phyloP scores from a whole-genome alignment of 2,329 filamentous ascomycete species.

The Hortaea sp. region DNA sequence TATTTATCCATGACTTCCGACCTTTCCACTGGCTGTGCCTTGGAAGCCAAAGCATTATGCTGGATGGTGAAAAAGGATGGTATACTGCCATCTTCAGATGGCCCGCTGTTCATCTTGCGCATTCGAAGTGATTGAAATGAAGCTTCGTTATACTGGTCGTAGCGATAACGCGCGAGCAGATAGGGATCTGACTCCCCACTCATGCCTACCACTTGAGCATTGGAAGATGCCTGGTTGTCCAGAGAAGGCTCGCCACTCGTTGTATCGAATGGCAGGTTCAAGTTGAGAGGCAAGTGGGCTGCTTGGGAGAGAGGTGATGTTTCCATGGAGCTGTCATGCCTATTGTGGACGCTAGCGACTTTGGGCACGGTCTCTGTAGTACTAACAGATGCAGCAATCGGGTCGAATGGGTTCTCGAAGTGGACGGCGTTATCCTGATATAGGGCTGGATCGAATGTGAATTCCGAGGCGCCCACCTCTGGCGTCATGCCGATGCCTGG shows the following conservation, averaged over 20 bases:
- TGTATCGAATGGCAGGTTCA: slow-evolving; percentile 17
- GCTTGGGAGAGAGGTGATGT: slow-evolving; percentile 15
- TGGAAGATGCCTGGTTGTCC: slow-evolving; percentile 22
- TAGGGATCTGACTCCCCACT: slow-evolving; percentile 25
- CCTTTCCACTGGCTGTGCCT: slow-evolving; percentile 25
- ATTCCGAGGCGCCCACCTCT: slow-evolving; percentile 11
- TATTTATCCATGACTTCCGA: slow-evolving; percentile 15
- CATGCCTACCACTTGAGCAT: slow-evolving; percentile 24
- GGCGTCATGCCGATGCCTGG: slow-evolving; percentile 13
- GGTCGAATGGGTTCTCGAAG: slow-evolving; percentile 18
- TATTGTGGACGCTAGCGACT: slow-evolving; percentile 4
- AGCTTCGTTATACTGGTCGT: slow-evolving; percentile 25
- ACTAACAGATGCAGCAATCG: slow-evolving; percentile 16
- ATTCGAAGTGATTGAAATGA: slow-evolving; percentile 22
- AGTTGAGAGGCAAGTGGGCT: slow-evolving; percentile 10
- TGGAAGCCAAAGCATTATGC: slow-evolving; percentile 24
- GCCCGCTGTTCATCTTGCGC: slow-evolving; percentile 20
- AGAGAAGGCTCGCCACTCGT: slow-evolving; percentile 22
- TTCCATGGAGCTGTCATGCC: slow-evolving; percentile 14
- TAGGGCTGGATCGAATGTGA: slow-evolving; percentile 20
- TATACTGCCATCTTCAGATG: slow-evolving; percentile 12
- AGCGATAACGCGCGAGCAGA: slow-evolving; percentile 23
- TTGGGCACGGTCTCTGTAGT: slow-evolving; percentile 2
- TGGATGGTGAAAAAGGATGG: slow-evolving; percentile 28
- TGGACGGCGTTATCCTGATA: slow-evolving; percentile 16